Evolutionary conservation across 1,284 basidiomycete genomes (phyloP), one percentile per base, ranked within the genome.

Genomic region (Ceratobasidium sp.): DNA sequence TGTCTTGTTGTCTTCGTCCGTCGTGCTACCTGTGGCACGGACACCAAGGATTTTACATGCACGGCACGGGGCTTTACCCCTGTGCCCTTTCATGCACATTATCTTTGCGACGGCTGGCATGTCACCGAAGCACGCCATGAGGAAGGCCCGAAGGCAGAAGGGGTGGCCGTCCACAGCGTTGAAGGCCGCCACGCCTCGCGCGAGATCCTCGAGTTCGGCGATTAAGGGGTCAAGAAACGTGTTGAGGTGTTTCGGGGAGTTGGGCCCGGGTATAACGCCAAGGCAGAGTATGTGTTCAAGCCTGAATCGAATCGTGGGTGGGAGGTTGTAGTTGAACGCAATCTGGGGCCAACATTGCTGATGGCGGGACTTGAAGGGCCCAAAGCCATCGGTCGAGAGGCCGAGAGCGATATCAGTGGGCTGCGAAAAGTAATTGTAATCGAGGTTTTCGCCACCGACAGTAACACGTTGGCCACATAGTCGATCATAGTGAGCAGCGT

Each of bases 331-430:
- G 46, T 78, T 79, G 73, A 79, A 62, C 5, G 67, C 32, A 49
- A 79, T 73, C 13, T 77, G 46, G 9, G 78, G 79, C 78, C 79
- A 78, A 46, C 82, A 81, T 0, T 85, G 85, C 17, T 82, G 79
- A 15, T 83, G 84, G 9, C 74, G 69, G 5, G 49, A 43, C 57
- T 78, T 77, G 69, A 76, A 76, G 4, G 76, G 51, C 22, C 67
- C 62, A 52, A 79, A 74, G 22, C 78, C 73, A 40, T 79, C 78
- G 81, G 80, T 70, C 4, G 82, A 82, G 0, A 84, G 74, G 0
- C 82, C 83, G 0, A 85, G 76, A 1, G 83, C 83, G 19, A 84
- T 78, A 66, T 84, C 83, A 0, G 78, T 79, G 0, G 44, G 61
- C 46, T 82, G 79, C 0, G 76, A 78, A 73, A 85, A 85, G 77